These are phyloP conservation scores for Gracilariopsis chorda DNA, from an alignment of 23 red algal genomes.

Conservation along the genomic window DNA sequence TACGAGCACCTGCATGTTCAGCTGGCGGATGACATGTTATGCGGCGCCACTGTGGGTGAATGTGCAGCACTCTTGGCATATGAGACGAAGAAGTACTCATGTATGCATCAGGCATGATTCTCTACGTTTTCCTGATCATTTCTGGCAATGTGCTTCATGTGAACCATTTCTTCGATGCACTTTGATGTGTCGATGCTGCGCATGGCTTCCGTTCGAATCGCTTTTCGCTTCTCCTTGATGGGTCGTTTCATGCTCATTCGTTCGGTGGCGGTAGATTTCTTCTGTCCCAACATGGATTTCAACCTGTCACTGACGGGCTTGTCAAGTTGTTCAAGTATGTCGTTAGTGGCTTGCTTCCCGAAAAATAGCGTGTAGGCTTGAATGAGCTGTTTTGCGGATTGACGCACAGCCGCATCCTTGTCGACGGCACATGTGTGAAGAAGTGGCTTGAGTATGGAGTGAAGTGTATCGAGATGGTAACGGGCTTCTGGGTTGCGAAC, in stretches of 20 bases:
- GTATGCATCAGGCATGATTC: background rate
- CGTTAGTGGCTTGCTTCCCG: background rate
- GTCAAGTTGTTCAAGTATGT: background rate
- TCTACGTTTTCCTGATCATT: background rate
- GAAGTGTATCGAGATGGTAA: background rate
- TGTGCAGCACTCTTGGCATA: slow-evolving; percentile 45
- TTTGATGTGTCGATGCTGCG: background rate
- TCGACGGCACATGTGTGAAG: background rate
- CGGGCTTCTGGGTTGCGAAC: background rate
- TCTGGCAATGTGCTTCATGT: background rate
- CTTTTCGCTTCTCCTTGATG: slow-evolving; percentile 18
- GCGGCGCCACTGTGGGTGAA: slow-evolving; percentile 66
- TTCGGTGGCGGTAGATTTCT: background rate
- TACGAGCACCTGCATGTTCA: slow-evolving; percentile 14
- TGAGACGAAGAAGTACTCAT: background rate
- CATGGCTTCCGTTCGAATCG: background rate
- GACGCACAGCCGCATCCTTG: background rate
- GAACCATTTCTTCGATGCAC: no score
- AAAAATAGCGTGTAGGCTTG: background rate
- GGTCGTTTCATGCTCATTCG: background rate
- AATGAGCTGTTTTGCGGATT: background rate
- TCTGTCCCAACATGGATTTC: background rate
- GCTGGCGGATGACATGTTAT: slow-evolving; percentile 63
- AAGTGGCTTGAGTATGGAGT: background rate
- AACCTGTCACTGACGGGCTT: background rate